phyloP scores from a whole-genome alignment of 306 rosid species.

The Cucumis sativus region Cucumber_9930_V3 NC_026661.2:19303001-19303500 shows the following conservation, averaged over 20 bases:
- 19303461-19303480: neutral
- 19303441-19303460: neutral
- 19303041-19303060: no score
- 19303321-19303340: neutral
- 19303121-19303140: neutral
- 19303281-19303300: no score
- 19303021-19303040: neutral
- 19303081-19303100: neutral
- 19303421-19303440: neutral
- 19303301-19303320: no score
- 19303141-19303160: neutral
- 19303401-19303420: neutral
- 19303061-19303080: neutral
- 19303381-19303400: no score
- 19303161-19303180: no score
- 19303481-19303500: neutral
- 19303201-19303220: no score
- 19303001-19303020: neutral
- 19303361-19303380: neutral
- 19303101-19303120: neutral
- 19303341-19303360: neutral
- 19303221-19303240: no score
- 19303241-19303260: no score
- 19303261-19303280: neutral
- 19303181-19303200: no score